A percentile compares a stretch with the other conserved stretches of the same genome.
Conservation (phyloP, 495 filamentous ascomycete genomes). For the Podospora fimiseda region DNA sequence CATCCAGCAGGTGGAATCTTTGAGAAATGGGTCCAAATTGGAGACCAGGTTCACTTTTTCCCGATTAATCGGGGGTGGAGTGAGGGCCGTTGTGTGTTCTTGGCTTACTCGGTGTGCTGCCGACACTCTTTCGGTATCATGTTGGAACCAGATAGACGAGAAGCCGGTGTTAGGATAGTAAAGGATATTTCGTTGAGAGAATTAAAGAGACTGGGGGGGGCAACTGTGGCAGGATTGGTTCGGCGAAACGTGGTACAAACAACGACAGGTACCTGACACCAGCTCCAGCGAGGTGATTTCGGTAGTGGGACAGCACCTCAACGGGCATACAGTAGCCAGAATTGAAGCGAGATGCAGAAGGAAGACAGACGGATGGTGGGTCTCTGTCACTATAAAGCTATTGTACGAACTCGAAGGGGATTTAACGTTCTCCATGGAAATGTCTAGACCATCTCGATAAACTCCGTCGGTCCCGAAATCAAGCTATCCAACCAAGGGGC, state of each 20-base stretch:
- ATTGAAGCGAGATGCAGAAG: neutral
- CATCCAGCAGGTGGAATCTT: neutral
- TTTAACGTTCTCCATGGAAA: neutral
- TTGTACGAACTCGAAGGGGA: neutral
- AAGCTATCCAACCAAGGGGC: too few relatives aligned
- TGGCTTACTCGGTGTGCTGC: neutral
- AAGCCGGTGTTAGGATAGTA: too few relatives aligned
- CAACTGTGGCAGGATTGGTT: too few relatives aligned
- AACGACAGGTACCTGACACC: too few relatives aligned
- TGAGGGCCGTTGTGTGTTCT: neutral
- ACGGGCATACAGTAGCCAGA: neutral
- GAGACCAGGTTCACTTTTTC: neutral
- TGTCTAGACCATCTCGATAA: too few relatives aligned
- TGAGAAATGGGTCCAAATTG: neutral
- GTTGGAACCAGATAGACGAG: too few relatives aligned
- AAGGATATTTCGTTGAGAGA: too few relatives aligned
- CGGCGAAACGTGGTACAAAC: too few relatives aligned
- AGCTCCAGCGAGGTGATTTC: neutral
- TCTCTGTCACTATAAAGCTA: neutral
- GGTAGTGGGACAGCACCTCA: neutral
- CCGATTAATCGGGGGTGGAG: neutral
- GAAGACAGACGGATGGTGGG: neutral
- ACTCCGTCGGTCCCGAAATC: too few relatives aligned
- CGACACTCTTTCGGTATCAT: too few relatives aligned
- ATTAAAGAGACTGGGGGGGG: too few relatives aligned